Percentiles rank a stretch among this genome's conserved stretches.
Conservation (phyloP, 495 filamentous ascomycete genomes). For the Usnea hakonensis region DNA sequence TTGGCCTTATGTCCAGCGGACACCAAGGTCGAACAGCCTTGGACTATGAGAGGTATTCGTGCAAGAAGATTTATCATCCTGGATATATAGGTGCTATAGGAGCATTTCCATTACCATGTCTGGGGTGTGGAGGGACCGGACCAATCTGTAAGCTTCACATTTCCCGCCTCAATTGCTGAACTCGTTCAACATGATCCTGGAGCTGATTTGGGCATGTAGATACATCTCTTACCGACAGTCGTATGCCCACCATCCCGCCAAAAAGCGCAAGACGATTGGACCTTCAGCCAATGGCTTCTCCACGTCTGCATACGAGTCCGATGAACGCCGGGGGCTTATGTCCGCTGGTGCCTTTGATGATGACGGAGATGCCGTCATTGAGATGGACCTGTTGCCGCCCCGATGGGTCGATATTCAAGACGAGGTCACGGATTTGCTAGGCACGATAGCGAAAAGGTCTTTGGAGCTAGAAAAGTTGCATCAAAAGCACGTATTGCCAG, state of each 20-base stretch:
- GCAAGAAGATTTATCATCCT: not conserved
- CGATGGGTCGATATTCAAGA: constrained; percentile 94
- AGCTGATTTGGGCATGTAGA: constrained; percentile 39
- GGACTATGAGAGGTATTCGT: not conserved
- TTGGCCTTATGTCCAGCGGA: not conserved
- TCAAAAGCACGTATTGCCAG: constrained; percentile 92
- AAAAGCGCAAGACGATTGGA: constrained; percentile 64
- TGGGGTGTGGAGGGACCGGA: constrained; percentile 96
- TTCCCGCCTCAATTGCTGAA: not conserved
- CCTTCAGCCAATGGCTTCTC: constrained; percentile 65
- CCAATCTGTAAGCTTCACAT: constrained; percentile 63
- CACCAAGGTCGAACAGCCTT: not conserved
- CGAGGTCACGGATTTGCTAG: constrained; percentile 78
- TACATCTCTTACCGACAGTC: constrained; percentile 99
- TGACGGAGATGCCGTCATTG: constrained; percentile 91
- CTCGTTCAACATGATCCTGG: constrained; percentile 1
- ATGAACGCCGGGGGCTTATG: constrained; percentile 83
- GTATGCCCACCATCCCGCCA: constrained; percentile 87
- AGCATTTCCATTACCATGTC: constrained; percentile 10
- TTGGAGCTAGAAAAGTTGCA: constrained; percentile 82
- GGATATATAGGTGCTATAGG: not conserved
- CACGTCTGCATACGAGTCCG: constrained; percentile 49
- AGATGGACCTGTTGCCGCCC: constrained; percentile 95
- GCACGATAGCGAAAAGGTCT: constrained; percentile 72
- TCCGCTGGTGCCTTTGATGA: constrained; percentile 68